Base-by-base conservation (phyloP, 2,329 filamentous ascomycete genomes). In the Westerdykella ornata region DNA sequence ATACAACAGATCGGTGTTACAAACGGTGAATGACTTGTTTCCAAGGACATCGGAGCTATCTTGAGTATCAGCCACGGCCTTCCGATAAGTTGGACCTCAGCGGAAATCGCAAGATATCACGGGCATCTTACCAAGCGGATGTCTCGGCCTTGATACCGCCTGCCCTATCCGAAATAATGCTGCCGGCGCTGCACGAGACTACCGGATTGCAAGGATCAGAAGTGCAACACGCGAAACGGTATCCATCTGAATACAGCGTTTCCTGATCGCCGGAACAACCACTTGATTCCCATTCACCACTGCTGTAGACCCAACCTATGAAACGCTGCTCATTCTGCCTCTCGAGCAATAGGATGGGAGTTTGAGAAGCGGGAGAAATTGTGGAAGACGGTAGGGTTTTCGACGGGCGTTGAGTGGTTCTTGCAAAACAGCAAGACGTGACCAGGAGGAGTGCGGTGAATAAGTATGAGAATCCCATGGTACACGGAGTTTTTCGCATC, bases 1-100 rank as follows among this genome's bases (percentile, higher is more conserved):
- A 36, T 46, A 59, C 37, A 57, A 42, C 28, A 52, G 54, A 3
- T 47, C 51, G 4, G 55, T 59, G 33, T 60, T 59, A 30, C 57
- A 58, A 3, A 59, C 32, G 12, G 50, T 49, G 16, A 46, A 56
- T 5, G 49, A 51, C 1, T 15, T 13, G 31, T 54, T 49, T 4
- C 36, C 30, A 9, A 48, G 35, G 22, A 26, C 7, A 15, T 53
- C 49, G 16, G 43, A 41, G 35, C 47, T 56, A 11, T 47, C 39
- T 8, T 34, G 35, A 11, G 53, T 52, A 38, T 54, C 56, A 35
- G 13, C 29, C 31, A 30, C 5, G 46, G n/a, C 5, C 19, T 26
- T 9, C 3, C 3, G 7, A 8, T 8, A 39, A 22, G 38, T 46
- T 4, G 20, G n/a, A 28, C 4, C 4, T 22, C 36, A n/a, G 36